phyloP scores from a whole-genome alignment of 148 eudicot species.

The Simmondsia chinensis region DNA sequence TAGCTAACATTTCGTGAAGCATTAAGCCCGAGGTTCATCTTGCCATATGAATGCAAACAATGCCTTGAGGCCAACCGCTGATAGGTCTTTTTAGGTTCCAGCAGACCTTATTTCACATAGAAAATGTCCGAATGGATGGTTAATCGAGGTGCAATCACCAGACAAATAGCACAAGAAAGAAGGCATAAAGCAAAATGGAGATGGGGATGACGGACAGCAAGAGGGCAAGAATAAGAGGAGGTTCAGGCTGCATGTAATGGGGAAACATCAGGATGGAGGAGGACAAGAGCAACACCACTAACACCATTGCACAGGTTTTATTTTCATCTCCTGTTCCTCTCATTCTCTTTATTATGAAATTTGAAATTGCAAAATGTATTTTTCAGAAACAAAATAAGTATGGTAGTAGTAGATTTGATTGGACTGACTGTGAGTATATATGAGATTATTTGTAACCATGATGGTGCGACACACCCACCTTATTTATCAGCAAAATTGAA shows the following conservation, averaged over 20 bases:
- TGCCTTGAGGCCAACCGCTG: background rate
- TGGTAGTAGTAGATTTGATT: no score
- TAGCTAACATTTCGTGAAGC: no score
- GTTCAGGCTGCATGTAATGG: conserved; percentile 17
- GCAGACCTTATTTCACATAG: background rate
- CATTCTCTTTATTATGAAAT: no score
- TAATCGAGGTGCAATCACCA: conserved; percentile 5
- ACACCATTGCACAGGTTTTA: conserved; percentile 5
- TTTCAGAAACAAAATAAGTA: no score
- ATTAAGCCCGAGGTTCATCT: no score
- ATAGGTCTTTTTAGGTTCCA: background rate
- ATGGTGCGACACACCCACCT: no score
- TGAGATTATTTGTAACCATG: no score
- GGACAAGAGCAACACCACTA: conserved; percentile 8
- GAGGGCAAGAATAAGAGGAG: conserved; percentile 8
- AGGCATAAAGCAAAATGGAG: conserved; percentile 7
- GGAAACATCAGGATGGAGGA: conserved; percentile 13
- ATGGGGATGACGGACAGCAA: conserved; percentile 14
- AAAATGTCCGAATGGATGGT: background rate
- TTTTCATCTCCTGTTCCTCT: background rate
- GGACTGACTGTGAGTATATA: no score
- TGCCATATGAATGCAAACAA: no score
- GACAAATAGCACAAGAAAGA: conserved; percentile 8
- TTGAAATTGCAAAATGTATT: no score
- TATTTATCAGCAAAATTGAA: no score